Evolutionary conservation across 305 asterid genomes (phyloP).

Genomic region (Salvia sclarea): DNA sequence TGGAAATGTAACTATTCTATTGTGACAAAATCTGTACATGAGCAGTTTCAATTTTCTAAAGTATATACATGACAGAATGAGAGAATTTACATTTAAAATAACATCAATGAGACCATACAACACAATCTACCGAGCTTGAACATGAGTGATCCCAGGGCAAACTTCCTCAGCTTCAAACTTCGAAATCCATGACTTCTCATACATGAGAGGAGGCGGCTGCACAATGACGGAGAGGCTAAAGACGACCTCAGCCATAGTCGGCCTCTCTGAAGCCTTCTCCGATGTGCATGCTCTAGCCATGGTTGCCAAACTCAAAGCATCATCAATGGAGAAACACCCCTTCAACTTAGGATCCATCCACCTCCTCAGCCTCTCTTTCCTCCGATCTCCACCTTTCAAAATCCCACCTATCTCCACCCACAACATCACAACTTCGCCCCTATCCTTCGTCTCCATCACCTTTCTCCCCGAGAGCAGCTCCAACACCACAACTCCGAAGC

Average conservation of each 20-base stretch:
- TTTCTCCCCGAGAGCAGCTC: conserved; percentile 76
- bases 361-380: conserved; percentile 51
- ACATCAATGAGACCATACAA: no score
- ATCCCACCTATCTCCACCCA: conserved; percentile 59
- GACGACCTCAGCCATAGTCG: conserved; percentile 65
- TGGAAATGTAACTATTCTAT: no score
- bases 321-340: conserved; percentile 48
- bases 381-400: conserved; percentile 49
- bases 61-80: neutral
- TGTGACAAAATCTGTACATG: neutral
- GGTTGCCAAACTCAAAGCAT: conserved; percentile 63
- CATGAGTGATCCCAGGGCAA: conserved; percentile 44
- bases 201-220: conserved; percentile 55
- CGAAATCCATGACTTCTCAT: conserved; percentile 43
- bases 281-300: conserved; percentile 66
- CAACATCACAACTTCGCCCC: conserved; percentile 50
- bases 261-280: conserved; percentile 57
- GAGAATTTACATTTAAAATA: no score
- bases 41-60: neutral
- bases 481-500: conserved; percentile 69
- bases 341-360: conserved; percentile 70
- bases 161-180: conserved; percentile 53
- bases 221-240: conserved; percentile 58
- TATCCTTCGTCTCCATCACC: conserved; percentile 50
- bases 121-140: conserved; percentile 41